Conservation (phyloP, 2,329 filamentous ascomycete genomes). For the Macroventuria anomochaeta region DNA sequence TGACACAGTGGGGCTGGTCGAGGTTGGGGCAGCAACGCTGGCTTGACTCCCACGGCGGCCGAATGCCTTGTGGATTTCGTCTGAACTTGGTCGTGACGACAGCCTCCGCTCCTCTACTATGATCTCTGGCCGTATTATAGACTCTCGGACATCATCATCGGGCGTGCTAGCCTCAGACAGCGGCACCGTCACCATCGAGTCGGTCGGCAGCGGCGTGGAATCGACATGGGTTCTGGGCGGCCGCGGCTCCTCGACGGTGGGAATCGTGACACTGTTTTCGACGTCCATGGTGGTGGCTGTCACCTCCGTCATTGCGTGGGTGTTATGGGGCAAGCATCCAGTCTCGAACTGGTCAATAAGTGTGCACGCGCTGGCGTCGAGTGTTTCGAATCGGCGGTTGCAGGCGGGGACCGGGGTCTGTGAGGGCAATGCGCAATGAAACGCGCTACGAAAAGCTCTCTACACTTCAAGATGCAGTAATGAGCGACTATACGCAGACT, state of each 20-base stretch:
- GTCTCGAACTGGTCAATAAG: slow-evolving; percentile 8
- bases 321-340: slow-evolving; percentile 21
- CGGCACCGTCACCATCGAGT: slow-evolving; percentile 80
- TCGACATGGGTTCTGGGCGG: slow-evolving; percentile 37
- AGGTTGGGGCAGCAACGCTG: slow-evolving; percentile 23
- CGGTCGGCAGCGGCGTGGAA: slow-evolving; percentile 53
- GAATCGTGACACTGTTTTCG: slow-evolving; percentile 6
- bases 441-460: slow-evolving; percentile 15
- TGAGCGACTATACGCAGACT: slow-evolving; percentile 7
- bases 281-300: slow-evolving; percentile 32
- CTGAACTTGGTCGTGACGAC: slow-evolving; percentile 44
- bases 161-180: slow-evolving; percentile 66
- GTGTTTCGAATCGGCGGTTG: slow-evolving; percentile 18
- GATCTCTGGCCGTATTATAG: slow-evolving; percentile 34
- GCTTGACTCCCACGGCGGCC: slow-evolving; percentile 34
- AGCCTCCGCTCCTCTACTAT: slow-evolving; percentile 39
- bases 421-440: slow-evolving; percentile 17
- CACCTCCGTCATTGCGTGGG: slow-evolving; percentile 21
- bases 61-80: slow-evolving; percentile 44
- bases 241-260: slow-evolving; percentile 24
- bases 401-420: slow-evolving; percentile 9
- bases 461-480: slow-evolving; percentile 8
- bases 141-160: slow-evolving; percentile 34
- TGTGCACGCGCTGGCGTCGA: slow-evolving; percentile 8
- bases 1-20: slow-evolving; percentile 40